These are phyloP conservation scores for Penicillium waksmanii DNA, from an alignment of 495 filamentous ascomycete species.

Conservation along the genomic window DNA sequence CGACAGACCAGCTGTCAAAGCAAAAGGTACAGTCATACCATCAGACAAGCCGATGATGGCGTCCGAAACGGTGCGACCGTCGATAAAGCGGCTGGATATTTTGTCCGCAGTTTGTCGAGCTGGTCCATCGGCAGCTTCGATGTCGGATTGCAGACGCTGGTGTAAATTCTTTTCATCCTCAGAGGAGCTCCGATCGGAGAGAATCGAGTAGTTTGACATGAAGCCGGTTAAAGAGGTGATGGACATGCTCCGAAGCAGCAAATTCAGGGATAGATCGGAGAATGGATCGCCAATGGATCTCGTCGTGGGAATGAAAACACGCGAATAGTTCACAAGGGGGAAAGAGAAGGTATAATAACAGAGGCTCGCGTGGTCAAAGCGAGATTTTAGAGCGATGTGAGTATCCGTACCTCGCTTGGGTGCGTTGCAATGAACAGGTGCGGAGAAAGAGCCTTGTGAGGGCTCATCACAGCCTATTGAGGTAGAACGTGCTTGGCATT, in stretches of 20 bases:
- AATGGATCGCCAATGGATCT: not conserved
- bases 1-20: conserved; percentile 60
- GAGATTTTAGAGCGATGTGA: not conserved
- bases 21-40: conserved; percentile 64
- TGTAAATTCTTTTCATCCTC: conserved; percentile 43
- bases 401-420: conserved; percentile 18
- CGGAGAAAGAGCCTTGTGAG: conserved; percentile 13
- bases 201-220: conserved; percentile 42
- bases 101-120: conserved; percentile 14
- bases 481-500: conserved; percentile 41
- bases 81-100: conserved; percentile 31
- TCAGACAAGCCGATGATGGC: conserved; percentile 65
- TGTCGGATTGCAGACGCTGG: conserved; percentile 24
- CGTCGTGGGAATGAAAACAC: conserved; percentile 2
- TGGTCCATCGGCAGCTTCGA: conserved; percentile 28
- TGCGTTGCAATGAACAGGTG: conserved; percentile 12
- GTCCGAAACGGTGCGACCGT: conserved; percentile 59
- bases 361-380: not conserved
- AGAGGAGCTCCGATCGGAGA: conserved; percentile 36
- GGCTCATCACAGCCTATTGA: conserved; percentile 35
- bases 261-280: not conserved
- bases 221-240: conserved; percentile 40
- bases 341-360: not conserved
- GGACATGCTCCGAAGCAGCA: conserved; percentile 33
- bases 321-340: conserved; percentile 1